Conservation (phyloP, 805 yeast genomes). For the Candida bentonensis region DNA sequence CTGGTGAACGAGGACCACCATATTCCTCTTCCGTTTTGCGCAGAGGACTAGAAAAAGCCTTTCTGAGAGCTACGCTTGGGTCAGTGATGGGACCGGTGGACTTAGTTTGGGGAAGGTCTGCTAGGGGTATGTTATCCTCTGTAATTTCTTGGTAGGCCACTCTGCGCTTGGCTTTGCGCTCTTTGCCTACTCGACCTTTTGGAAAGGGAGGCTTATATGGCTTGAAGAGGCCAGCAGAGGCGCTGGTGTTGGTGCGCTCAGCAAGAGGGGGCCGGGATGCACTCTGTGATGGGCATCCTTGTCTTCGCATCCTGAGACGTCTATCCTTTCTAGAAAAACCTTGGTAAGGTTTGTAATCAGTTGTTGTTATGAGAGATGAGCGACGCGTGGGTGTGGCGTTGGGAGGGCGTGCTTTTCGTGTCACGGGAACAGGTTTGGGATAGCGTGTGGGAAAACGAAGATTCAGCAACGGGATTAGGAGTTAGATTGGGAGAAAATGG, state of each 20-base stretch:
- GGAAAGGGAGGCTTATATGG: neutral
- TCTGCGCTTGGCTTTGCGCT: neutral
- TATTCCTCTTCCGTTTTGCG: neutral
- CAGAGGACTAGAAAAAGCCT: neutral
- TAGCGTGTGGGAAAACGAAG: too few relatives aligned
- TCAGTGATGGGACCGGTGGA: too few relatives aligned
- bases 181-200: neutral
- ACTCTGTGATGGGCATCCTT: neutral
- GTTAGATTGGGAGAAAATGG: too few relatives aligned
- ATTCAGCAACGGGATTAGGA: too few relatives aligned
- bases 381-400: too few relatives aligned
- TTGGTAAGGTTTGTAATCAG: too few relatives aligned
- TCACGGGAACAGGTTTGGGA: too few relatives aligned
- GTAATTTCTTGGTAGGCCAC: neutral
- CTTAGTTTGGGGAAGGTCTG: too few relatives aligned
- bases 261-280: neutral
- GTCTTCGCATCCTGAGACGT: constrained; percentile 1
- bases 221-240: neutral
- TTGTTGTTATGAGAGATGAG: too few relatives aligned
- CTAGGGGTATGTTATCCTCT: neutral
- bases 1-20: constrained; percentile 38
- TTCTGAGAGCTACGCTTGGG: neutral
- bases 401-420: too few relatives aligned
- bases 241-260: neutral
- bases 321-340: too few relatives aligned